Conservation (phyloP, 2,329 filamentous ascomycete genomes). For the Penicillium hordei region DNA sequence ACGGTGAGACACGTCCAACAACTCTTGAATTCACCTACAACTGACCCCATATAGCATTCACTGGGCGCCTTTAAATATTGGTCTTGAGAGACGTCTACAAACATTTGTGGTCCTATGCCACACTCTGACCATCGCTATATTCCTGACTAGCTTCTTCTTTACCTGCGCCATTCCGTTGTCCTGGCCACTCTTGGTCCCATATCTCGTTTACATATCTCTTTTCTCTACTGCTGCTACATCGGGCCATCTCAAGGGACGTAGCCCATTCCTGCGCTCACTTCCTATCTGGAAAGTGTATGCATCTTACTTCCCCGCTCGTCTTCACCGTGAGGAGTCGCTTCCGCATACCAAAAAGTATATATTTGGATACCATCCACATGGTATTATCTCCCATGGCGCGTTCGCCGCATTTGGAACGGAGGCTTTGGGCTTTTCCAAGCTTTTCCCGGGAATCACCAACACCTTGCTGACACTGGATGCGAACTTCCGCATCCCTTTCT, state of each 20-base stretch:
- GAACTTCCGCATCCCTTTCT: constrained; percentile 91
- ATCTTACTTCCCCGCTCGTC: constrained; percentile 82
- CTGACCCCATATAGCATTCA: constrained; percentile 58
- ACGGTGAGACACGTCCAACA: neutral
- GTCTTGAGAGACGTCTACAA: constrained; percentile 69
- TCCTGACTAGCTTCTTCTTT: constrained; percentile 82
- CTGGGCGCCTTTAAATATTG: constrained; percentile 78
- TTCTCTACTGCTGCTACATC: constrained; percentile 75
- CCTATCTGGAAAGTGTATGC: constrained; percentile 86
- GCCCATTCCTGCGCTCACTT: constrained; percentile 69
- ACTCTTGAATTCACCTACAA: neutral
- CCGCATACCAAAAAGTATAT: constrained; percentile 87
- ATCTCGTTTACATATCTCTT: constrained; percentile 74
- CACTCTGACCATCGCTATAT: constrained; percentile 67
- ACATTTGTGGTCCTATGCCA: constrained; percentile 76
- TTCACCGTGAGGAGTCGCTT: constrained; percentile 81
- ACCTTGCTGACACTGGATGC: constrained; percentile 89
- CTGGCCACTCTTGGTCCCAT: constrained; percentile 77
- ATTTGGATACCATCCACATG: constrained; percentile 95
- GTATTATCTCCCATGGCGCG: constrained; percentile 95
- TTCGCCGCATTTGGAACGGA: constrained; percentile 91
- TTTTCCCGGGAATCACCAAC: constrained; percentile 95
- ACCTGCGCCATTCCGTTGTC: constrained; percentile 86
- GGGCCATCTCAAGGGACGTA: constrained; percentile 72
- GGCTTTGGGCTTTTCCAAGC: constrained; percentile 77